phyloP scores from a whole-genome alignment of 176 grass and related monocot genomes.

The Ampelocalamus luodianensis region DNA sequence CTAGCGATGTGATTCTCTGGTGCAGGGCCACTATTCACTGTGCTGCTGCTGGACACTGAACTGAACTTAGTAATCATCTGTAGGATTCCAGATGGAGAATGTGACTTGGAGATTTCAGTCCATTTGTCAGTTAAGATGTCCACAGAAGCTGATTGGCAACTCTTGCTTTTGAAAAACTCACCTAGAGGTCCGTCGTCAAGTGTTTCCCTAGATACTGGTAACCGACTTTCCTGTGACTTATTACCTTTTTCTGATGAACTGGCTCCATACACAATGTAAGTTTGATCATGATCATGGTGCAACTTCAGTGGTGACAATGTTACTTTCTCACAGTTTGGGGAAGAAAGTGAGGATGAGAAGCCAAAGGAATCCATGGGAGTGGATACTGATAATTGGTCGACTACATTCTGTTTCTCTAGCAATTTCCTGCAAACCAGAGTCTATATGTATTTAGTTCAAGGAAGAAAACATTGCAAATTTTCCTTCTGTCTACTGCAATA shows the following conservation, averaged over 20 bases:
- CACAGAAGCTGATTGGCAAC: conserved; percentile 48
- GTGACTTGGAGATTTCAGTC: conserved; percentile 41
- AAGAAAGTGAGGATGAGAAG: conserved; percentile 52
- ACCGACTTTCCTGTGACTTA: conserved; percentile 34
- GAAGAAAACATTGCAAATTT: conserved; percentile 16
- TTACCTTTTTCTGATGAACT: conserved; percentile 31
- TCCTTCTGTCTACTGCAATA: not conserved
- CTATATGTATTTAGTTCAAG: conserved; percentile 5
- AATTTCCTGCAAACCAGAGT: conserved; percentile 54
- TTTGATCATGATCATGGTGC: conserved; percentile 52
- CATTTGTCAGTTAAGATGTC: conserved; percentile 53
- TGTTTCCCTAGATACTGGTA: conserved; percentile 65
- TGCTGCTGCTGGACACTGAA: conserved; percentile 59
- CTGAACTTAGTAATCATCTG: conserved; percentile 58
- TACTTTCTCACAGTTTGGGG: conserved; percentile 48
- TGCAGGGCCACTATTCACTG: conserved; percentile 44
- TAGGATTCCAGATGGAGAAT: conserved; percentile 61
- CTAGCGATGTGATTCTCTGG: conserved; percentile 48
- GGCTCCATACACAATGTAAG: conserved; percentile 20
- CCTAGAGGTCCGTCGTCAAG: conserved; percentile 84
- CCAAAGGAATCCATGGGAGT: conserved; percentile 56
- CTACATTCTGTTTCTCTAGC: conserved; percentile 44
- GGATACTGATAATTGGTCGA: conserved; percentile 46
- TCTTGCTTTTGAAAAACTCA: conserved; percentile 77
- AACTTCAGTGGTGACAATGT: conserved; percentile 50